A percentile compares a stretch with the other conserved stretches of the same genome.
Conservation (phyloP, 2,329 filamentous ascomycete genomes). For the Fusarium piperis region DNA sequence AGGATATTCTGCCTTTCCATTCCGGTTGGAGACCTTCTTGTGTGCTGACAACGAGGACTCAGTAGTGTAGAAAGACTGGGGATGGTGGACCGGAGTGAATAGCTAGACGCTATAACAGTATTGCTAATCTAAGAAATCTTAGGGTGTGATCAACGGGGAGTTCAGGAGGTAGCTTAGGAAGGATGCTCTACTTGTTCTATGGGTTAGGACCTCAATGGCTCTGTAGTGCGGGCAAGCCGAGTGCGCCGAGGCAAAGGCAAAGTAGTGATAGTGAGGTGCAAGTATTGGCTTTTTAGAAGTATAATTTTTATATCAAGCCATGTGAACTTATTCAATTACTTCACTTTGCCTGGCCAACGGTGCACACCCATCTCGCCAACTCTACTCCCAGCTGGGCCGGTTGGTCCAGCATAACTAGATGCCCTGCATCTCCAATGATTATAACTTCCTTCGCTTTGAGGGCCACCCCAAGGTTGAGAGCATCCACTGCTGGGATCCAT, state of each 20-base stretch:
- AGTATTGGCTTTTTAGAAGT: too few species aligned
- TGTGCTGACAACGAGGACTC: background rate
- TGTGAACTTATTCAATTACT: too few species aligned
- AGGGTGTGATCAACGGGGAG: too few species aligned
- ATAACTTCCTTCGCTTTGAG: slow-evolving; percentile 47
- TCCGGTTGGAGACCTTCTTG: background rate
- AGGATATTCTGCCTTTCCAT: background rate
- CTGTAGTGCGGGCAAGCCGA: background rate
- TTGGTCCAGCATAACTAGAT: slow-evolving; percentile 57
- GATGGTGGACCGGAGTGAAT: background rate
- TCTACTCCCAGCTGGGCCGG: slow-evolving; percentile 51
- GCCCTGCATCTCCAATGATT: slow-evolving; percentile 50
- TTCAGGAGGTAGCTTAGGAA: background rate
- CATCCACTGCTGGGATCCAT: slow-evolving; percentile 55
- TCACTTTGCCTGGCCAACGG: background rate
- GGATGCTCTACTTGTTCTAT: background rate
- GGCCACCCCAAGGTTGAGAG: slow-evolving; percentile 41
- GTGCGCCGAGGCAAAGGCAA: background rate
- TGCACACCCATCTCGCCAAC: slow-evolving; percentile 46
- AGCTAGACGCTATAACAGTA: background rate
- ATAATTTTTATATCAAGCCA: too few species aligned
- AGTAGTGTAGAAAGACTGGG: background rate
- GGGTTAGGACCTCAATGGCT: background rate
- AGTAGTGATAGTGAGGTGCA: background rate
- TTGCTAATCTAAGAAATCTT: background rate